A percentile compares a stretch with the other conserved stretches of the same genome.
These are phyloP conservation scores for Coniferiporia weirii DNA, from an alignment of 1,284 basidiomycete genomes.

Conservation along the genomic window DNA sequence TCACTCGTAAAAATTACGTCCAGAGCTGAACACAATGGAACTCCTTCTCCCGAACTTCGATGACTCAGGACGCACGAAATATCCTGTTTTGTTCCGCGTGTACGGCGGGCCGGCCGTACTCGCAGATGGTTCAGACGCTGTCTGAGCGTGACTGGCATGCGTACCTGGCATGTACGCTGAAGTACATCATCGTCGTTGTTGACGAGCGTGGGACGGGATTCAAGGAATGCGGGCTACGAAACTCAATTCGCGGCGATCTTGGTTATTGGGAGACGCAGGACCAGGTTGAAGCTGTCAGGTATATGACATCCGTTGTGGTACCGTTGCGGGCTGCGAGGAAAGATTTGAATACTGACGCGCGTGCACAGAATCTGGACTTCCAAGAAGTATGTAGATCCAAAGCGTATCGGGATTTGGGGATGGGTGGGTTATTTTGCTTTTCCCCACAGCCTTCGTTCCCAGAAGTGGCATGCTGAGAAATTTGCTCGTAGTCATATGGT, in stretches of 20 bases:
- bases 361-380: constrained; percentile 59
- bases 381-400: constrained; percentile 75
- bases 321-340: background rate
- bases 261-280: constrained; percentile 85
- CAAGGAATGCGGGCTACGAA: constrained; percentile 79
- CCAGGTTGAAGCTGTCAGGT: constrained; percentile 82
- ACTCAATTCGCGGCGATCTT: constrained; percentile 79
- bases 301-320: background rate
- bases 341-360: background rate
- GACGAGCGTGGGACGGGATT: constrained; percentile 95
- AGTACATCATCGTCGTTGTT: constrained; percentile 84
- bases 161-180: constrained; percentile 75
- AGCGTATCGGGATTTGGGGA: constrained; percentile 90
- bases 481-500: constrained; percentile 69
- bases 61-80: constrained; percentile 85
- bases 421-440: constrained; percentile 56
- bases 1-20: constrained; percentile 19
- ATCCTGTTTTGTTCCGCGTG: constrained; percentile 88
- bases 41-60: constrained; percentile 91
- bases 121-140: constrained; percentile 66
- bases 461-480: background rate
- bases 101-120: constrained; percentile 91
- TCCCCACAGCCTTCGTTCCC: background rate
- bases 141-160: constrained; percentile 82
- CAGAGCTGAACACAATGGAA: constrained; percentile 85